Percentiles rank a stretch among this genome's conserved stretches.
Conservation (phyloP, 495 filamentous ascomycete species). For the Parathielavia hyrcaniae region DNA sequence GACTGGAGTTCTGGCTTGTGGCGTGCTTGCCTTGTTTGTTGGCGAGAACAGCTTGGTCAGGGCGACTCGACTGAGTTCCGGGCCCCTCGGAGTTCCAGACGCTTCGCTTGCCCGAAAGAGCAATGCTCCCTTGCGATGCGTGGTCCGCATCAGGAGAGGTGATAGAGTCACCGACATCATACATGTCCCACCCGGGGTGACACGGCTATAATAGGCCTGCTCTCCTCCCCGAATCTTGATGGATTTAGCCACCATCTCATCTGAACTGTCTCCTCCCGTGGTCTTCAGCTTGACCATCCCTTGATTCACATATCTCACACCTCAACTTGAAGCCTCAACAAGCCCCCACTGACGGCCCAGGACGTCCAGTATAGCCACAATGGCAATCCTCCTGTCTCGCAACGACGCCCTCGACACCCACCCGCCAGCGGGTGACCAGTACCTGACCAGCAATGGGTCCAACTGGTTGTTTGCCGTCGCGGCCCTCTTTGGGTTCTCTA, state of each 20-base stretch:
- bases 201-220: slow-evolving; percentile 7
- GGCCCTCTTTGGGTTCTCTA: slow-evolving; percentile 39
- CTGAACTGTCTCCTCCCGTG: not conserved
- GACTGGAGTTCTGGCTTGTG: not conserved
- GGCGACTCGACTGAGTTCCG: not conserved
- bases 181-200: not conserved
- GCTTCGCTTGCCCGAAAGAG: slow-evolving; percentile 1
- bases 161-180: slow-evolving; percentile 2
- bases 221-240: not conserved
- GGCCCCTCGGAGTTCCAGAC: slow-evolving; percentile 4
- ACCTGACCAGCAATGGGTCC: slow-evolving; percentile 40
- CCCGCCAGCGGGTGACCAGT: slow-evolving; percentile 36
- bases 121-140: slow-evolving; percentile 2
- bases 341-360: slow-evolving; percentile 3
- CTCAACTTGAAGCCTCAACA: not conserved
- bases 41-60: no score
- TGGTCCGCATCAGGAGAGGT: not conserved
- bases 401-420: slow-evolving; percentile 44
- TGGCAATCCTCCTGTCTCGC: slow-evolving; percentile 21
- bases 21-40: not conserved
- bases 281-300: not conserved
- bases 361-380: slow-evolving; percentile 1
- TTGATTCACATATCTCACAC: not conserved
- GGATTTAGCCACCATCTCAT: not conserved
- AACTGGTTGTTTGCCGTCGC: slow-evolving; percentile 45